phyloP scores from a whole-genome alignment of 2,329 filamentous ascomycete species.

The Aspergillus tamarii region DNA sequence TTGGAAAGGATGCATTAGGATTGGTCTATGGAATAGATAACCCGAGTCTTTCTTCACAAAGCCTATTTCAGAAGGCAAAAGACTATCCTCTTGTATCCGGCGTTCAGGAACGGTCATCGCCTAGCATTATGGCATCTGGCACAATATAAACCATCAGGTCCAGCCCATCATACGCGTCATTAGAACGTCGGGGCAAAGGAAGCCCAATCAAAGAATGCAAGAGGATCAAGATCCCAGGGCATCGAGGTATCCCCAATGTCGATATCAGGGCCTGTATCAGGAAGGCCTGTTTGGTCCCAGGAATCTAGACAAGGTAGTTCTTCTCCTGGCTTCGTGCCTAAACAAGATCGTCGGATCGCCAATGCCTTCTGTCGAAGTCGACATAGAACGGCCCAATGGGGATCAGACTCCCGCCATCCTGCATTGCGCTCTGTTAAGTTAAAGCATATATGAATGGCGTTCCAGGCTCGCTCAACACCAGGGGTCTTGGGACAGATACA shows the following conservation, averaged over 20 bases:
- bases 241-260: background rate
- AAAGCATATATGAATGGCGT: conserved; percentile 17
- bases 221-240: background rate
- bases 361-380: conserved; percentile 25
- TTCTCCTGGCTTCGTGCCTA: background rate
- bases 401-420: conserved; percentile 25
- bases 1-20: conserved; percentile 22
- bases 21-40: background rate
- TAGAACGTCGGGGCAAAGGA: background rate
- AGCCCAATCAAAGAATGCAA: background rate
- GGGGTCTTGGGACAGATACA: conserved; percentile 42
- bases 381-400: conserved; percentile 27
- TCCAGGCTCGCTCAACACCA: conserved; percentile 39
- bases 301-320: background rate
- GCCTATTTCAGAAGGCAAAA: background rate
- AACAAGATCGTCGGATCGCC: conserved; percentile 9
- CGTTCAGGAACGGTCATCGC: background rate
- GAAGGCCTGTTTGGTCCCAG: background rate
- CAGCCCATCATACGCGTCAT: background rate
- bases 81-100: too few species aligned
- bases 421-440: conserved; percentile 21
- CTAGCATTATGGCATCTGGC: background rate
- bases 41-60: background rate
- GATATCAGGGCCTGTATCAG: background rate
- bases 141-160: background rate